These are phyloP conservation scores for Zasmidium angulare DNA, from an alignment of 2,329 filamentous ascomycete species.

Conservation along the genomic window DNA sequence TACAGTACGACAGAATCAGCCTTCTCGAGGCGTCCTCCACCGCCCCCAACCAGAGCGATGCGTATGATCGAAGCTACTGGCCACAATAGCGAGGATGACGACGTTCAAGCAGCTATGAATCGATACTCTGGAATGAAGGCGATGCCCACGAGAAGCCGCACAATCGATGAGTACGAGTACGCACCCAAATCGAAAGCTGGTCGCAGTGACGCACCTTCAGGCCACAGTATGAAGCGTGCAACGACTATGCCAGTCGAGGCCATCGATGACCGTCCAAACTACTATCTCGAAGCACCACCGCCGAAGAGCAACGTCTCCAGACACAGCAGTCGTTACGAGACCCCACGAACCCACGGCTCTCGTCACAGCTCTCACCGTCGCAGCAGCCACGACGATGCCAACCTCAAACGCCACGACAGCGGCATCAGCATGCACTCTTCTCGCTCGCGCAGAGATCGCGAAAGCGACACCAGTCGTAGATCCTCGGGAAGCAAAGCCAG, in stretches of 20 bases:
- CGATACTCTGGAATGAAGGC: conserved; percentile 25
- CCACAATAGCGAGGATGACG: conserved; percentile 24
- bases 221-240: conserved; percentile 20
- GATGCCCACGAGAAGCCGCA: conserved; percentile 24
- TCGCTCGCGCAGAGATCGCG: conserved; percentile 20
- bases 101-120: conserved; percentile 25
- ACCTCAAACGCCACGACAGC: conserved; percentile 30
- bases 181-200: conserved; percentile 13
- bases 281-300: conserved; percentile 23
- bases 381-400: conserved; percentile 17
- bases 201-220: conserved; percentile 5
- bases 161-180: conserved; percentile 27
- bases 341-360: conserved; percentile 5
- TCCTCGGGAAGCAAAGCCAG: conserved; percentile 32
- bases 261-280: conserved; percentile 7
- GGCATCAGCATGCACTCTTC: conserved; percentile 28
- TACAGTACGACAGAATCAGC: conserved; percentile 33
- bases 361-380: conserved; percentile 11
- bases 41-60: conserved; percentile 23
- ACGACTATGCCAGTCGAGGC: conserved; percentile 21
- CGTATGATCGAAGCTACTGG: conserved; percentile 43
- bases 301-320: conserved; percentile 18
- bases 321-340: conserved; percentile 9
- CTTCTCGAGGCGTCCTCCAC: conserved; percentile 25
- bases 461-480: conserved; percentile 18